Conservation (phyloP, 768 basidiomycete genomes). For the Auriscalpium microsporum region DNA sequence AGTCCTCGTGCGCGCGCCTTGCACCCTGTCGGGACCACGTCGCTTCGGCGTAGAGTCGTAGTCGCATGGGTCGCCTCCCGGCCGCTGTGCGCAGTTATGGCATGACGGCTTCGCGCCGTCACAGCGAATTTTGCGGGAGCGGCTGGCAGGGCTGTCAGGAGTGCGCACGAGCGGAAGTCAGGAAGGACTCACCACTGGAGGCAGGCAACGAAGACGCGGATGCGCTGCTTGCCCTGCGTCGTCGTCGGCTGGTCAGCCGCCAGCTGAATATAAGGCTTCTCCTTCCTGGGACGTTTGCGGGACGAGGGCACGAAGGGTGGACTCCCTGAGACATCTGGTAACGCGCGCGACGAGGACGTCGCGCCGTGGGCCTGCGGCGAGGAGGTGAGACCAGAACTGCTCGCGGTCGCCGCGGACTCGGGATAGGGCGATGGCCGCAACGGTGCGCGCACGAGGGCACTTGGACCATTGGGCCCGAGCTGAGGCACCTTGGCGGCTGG, state of each 20-base stretch:
- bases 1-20: conserved; percentile 69
- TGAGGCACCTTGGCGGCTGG: too few species aligned
- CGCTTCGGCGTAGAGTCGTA: conserved; percentile 72
- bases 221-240: conserved; percentile 69
- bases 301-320: too few species aligned
- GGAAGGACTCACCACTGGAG: conserved; percentile 52
- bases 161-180: background rate
- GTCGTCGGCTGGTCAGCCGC: conserved; percentile 74
- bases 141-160: conserved; percentile 31
- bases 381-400: background rate
- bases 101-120: conserved; percentile 74
- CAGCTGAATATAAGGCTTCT: conserved; percentile 51
- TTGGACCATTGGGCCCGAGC: too few species aligned
- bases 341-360: background rate
- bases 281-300: conserved; percentile 2
- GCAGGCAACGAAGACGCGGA: conserved; percentile 73
- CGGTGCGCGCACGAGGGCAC: too few species aligned
- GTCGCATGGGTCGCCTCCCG: conserved; percentile 36
- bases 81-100: conserved; percentile 58
- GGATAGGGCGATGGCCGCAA: background rate
- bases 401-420: background rate
- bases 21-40: conserved; percentile 70
- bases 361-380: background rate
- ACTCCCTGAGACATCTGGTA: too few species aligned
- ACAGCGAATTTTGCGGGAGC: conserved; percentile 72